Evolutionary conservation across 192 early-diverging fungal genomes (phyloP).

Genomic region (Rhizophagus sp.): DNA sequence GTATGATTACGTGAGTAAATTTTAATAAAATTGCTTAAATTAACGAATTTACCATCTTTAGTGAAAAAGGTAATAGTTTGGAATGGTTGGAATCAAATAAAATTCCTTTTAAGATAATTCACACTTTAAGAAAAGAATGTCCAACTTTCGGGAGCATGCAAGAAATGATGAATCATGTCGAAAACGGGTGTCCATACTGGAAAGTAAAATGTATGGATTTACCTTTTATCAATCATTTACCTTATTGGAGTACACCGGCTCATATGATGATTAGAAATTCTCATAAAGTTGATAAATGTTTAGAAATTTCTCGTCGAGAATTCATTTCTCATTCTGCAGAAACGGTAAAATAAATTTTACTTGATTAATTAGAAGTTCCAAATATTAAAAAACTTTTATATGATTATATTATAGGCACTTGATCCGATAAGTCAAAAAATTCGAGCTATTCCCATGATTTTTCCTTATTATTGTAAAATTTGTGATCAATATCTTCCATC

Average conservation of each 20-base stretch:
- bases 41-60: neutral
- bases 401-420: neutral
- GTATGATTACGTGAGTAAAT: neutral
- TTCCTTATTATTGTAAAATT: constrained; percentile 5
- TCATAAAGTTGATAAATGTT: neutral
- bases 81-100: neutral
- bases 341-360: neutral
- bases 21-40: neutral
- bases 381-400: neutral
- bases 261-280: neutral
- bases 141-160: neutral
- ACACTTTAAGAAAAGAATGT: neutral
- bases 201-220: neutral
- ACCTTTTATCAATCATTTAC: neutral
- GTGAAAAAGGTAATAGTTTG: neutral
- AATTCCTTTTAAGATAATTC: neutral
- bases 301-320: neutral
- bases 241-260: no score
- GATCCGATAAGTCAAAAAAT: constrained; percentile 9
- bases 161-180: neutral
- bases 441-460: neutral
- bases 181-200: neutral
- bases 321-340: neutral
- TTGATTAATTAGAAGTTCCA: no score
- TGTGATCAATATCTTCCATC: neutral